Evolutionary conservation across 2,329 filamentous ascomycete species (phyloP), one percentile per base, ranked within the genome.

Genomic region (Sarocladiaceae sp.): DNA sequence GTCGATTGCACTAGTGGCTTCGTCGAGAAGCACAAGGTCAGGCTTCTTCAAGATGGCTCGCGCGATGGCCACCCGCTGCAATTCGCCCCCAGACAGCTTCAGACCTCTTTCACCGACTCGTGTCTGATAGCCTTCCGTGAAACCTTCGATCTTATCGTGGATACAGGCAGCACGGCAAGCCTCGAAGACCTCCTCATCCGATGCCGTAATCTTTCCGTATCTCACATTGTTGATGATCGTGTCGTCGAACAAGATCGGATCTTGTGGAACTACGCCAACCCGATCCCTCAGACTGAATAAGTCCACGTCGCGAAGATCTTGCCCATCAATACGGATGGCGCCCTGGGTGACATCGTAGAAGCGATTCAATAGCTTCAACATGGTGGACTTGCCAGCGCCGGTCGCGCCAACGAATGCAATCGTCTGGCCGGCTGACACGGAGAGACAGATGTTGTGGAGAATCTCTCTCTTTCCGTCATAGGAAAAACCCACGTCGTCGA

Each of bases 1-100:
- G 55, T 90, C 84, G 53, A 93, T 84, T 6, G 88, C 84, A 33
- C 86, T 90, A 3, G 90, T 91, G 1, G 88, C 85, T 66, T 92
- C 88, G 57, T 93, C 88, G 1, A 93, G 76, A 35, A 93, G 76
- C 10, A 93, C 82, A 54, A 92, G 84, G 52, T 88, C 83, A 0
- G 88, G 87, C 54, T 80, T 78, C 66, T 89, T 88, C 57, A 92
- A 71, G 46, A 93, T 78, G 1, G 88, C 86, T 23, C 88, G 80
- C 7, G 84, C 84, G 62, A 87, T 87, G 4, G 84, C 83, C 25
- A 87, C 76, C 44, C 84, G 78, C 59, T 87, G 84, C 5, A 86
- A 67, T 62, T 87, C 83, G 22, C 84, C 84, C 1, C 84, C 84
- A 3, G 83, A 87, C 2, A 87, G 68, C 70, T 83, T 83, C 50